Evolutionary conservation across 345 rosid species (phyloP).

Genomic region (Psidium friedrichsthalianum): DNA sequence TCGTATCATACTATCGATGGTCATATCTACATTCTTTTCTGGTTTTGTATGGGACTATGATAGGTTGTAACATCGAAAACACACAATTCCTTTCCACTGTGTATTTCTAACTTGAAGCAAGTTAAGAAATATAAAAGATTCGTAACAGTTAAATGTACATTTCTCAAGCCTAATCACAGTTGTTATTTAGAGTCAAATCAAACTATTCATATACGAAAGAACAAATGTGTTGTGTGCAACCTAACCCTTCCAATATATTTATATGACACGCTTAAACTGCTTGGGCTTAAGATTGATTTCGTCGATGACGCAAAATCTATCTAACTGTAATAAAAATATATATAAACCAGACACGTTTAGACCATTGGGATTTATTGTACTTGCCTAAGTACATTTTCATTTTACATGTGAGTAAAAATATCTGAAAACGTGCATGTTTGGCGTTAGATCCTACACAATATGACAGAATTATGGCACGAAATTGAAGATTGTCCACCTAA

Average conservation of each 20-base stretch:
- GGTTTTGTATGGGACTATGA: neutral
- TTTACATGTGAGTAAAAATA: neutral
- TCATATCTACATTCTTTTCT: neutral
- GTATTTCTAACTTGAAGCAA: neutral
- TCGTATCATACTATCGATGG: neutral
- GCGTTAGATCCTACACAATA: neutral
- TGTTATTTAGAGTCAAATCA: neutral
- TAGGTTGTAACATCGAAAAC: neutral
- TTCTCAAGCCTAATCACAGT: neutral
- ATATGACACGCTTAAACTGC: neutral
- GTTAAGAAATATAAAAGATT: neutral
- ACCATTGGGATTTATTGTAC: neutral
- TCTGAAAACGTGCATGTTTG: neutral
- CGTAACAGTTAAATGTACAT: neutral
- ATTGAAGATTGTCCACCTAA: neutral
- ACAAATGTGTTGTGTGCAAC: neutral
- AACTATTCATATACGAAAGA: neutral
- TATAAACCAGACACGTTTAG: neutral
- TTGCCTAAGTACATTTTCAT: neutral
- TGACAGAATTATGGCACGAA: neutral
- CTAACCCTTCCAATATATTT: neutral
- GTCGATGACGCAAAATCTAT: neutral
- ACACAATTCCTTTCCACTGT: neutral
- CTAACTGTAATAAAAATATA: neutral
- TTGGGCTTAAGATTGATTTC: neutral